phyloP scores from a whole-genome alignment of 768 basidiomycete genomes.

The Lyophyllum shimeji region DNA sequence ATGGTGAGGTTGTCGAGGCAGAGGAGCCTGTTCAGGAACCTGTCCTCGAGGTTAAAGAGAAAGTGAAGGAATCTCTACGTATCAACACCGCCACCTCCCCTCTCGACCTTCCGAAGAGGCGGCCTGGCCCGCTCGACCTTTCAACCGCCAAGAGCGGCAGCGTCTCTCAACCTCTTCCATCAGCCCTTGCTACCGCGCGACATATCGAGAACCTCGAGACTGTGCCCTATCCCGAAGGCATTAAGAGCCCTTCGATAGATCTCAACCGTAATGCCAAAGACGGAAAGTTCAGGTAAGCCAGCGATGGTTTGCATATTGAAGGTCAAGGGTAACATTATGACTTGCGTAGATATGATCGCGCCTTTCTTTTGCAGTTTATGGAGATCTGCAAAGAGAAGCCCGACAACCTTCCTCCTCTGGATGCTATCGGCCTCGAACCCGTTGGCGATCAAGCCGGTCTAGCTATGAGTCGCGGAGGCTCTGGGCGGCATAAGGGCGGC shows the following conservation, averaged over 20 bases:
- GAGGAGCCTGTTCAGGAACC: slow-evolving; percentile 38
- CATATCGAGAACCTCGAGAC: slow-evolving; percentile 80
- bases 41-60: slow-evolving; percentile 40
- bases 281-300: slow-evolving; percentile 80
- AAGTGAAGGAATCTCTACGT: slow-evolving; percentile 55
- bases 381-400: slow-evolving; percentile 93
- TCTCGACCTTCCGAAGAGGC: slow-evolving; percentile 39
- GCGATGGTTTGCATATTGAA: neutral
- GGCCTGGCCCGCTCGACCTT: slow-evolving; percentile 77
- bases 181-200: slow-evolving; percentile 77
- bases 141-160: slow-evolving; percentile 45
- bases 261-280: slow-evolving; percentile 83
- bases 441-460: slow-evolving; percentile 48
- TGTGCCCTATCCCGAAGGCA: slow-evolving; percentile 80
- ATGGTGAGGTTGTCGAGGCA: slow-evolving; percentile 24
- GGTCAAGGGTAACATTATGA: neutral
- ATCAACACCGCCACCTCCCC: slow-evolving; percentile 57
- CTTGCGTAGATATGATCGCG: slow-evolving; percentile 81
- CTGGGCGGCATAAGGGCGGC: slow-evolving; percentile 56
- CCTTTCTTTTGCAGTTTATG: slow-evolving; percentile 98
- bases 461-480: slow-evolving; percentile 59
- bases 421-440: slow-evolving; percentile 89
- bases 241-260: slow-evolving; percentile 79
- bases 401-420: slow-evolving; percentile 83
- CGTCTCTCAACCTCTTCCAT: slow-evolving; percentile 49